These are phyloP conservation scores for Apophysomyces variabilis DNA, from an alignment of 371 early-diverging fungal genomes.

Conservation along the genomic window DNA sequence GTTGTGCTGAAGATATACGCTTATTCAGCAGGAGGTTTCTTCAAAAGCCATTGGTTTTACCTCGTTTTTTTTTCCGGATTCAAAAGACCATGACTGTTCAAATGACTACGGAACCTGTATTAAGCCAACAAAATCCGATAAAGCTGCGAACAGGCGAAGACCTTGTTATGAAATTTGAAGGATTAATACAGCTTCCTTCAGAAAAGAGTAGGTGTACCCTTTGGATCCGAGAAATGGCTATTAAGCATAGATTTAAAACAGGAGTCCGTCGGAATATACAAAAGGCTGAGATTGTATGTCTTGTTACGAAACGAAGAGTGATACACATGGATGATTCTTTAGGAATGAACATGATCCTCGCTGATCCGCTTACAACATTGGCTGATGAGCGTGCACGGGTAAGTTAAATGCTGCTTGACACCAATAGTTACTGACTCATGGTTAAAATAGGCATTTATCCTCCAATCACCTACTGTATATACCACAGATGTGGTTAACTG, in stretches of 20 bases:
- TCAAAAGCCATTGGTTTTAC: slow-evolving; percentile 29
- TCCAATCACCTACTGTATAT: slow-evolving; percentile 38
- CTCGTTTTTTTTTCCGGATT: slow-evolving; percentile 35
- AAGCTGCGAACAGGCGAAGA: slow-evolving; percentile 29
- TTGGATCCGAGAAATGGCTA: not conserved
- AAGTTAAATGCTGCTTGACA: not conserved
- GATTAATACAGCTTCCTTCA: slow-evolving; percentile 27
- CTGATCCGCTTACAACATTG: slow-evolving; percentile 30
- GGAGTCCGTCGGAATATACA: slow-evolving; percentile 18
- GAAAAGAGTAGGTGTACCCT: slow-evolving; percentile 18
- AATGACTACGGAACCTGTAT: slow-evolving; percentile 32
- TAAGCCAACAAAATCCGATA: slow-evolving; percentile 34
- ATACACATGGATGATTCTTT: slow-evolving; percentile 32
- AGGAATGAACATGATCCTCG: slow-evolving; percentile 35
- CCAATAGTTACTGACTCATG: not conserved
- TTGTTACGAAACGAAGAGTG: slow-evolving; percentile 34
- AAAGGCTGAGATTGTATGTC: slow-evolving; percentile 39
- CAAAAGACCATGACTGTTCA: slow-evolving; percentile 34
- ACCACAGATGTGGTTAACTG: slow-evolving; percentile 33
- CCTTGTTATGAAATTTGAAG: slow-evolving; percentile 43
- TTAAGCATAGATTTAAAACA: not conserved
- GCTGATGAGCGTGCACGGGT: slow-evolving; percentile 14
- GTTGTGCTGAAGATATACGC: slow-evolving; percentile 23
- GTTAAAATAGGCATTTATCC: slow-evolving; percentile 20
- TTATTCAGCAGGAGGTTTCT: slow-evolving; percentile 26